Evolutionary conservation across 2,329 filamentous ascomycete species (phyloP).

Genomic region (Stromatinia cepivora): DNA sequence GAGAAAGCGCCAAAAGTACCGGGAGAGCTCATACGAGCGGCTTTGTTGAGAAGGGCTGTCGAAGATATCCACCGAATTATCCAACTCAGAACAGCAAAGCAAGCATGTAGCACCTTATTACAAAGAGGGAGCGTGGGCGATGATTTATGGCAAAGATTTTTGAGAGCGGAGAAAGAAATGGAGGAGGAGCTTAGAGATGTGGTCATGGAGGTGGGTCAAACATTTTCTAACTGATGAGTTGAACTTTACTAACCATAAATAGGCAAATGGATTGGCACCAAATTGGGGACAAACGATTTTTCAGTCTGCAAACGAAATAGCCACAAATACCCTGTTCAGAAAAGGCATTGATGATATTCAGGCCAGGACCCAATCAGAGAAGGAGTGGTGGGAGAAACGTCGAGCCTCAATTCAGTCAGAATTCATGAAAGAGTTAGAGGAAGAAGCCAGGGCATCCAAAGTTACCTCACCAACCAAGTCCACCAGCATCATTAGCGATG

Average conservation of each 20-base stretch:
- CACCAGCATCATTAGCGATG: constrained; percentile 57
- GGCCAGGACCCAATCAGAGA: constrained; percentile 68
- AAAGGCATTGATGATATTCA: constrained; percentile 75
- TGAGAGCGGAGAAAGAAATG: constrained; percentile 93
- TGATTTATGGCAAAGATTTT: constrained; percentile 90
- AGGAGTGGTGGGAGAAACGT: constrained; percentile 90
- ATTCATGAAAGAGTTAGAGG: constrained; percentile 80
- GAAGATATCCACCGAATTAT: constrained; percentile 94
- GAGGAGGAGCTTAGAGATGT: constrained; percentile 95
- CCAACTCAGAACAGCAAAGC: constrained; percentile 83
- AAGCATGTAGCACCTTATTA: constrained; percentile 77
- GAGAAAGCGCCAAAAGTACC: constrained; percentile 72
- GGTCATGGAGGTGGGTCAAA: constrained; percentile 72
- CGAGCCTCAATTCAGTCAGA: constrained; percentile 69
- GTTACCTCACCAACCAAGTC: constrained; percentile 42
- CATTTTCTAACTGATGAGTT: not conserved
- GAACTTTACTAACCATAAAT: constrained; percentile 31
- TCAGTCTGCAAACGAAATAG: constrained; percentile 95
- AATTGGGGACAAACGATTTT: constrained; percentile 96
- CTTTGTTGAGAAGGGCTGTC: constrained; percentile 81
- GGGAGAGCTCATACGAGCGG: constrained; percentile 82
- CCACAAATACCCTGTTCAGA: constrained; percentile 77
- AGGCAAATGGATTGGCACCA: constrained; percentile 88
- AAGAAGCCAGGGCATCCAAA: constrained; percentile 46
- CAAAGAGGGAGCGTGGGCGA: constrained; percentile 93